Evolutionary conservation across 2,329 filamentous ascomycete genomes (phyloP), one percentile per base, ranked within the genome.

Genomic region (Cephalotrichum gorgonifer): DNA sequence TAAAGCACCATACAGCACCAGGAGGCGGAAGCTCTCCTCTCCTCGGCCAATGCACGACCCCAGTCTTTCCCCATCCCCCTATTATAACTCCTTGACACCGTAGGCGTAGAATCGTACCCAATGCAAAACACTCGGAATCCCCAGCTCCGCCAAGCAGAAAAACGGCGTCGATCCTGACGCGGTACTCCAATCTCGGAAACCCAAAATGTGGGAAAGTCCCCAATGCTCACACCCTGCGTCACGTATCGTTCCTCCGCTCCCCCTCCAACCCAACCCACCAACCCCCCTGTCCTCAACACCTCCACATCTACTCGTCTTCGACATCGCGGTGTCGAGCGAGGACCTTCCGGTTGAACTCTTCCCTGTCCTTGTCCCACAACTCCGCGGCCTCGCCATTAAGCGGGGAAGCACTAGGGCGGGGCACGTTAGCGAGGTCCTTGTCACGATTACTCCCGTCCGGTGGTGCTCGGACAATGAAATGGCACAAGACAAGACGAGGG

Each of bases 301-400:
- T n/a, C 15, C 38, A 48, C 33, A 25, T 56, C 61, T 66, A 83
- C 57, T 84, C 80, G 54, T 84, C 81, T 53, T 84, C 81, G 26
- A 83, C 65, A 55, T 84, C 81, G 43, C 72, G 71, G 66, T 85
- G 80, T 52, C 81, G 74, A 44, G 69, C 78, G 54, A 77, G 58
- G 30, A 85, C 80, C 69, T 83, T 84, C 56, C 79, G 80, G 77
- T 95, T 88, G 76, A 93, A 97, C 65, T 95, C 88, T 43, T 79
- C 82, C 33, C 82, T 74, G 64, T 97, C 81, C 57, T 83, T 88
- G 64, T 96, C 91, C 90, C 93, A 98, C 39, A 98, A 76, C 64
- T 95, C 87, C 15, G 94, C 93, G 27, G 93, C 93, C 67, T 98
- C 90, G 52, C 89, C 94, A 60, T 98, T 98, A 54, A 98, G 74